phyloP scores from a whole-genome alignment of 1,284 basidiomycete species.

The Vanrija pseudolonga region DNA sequence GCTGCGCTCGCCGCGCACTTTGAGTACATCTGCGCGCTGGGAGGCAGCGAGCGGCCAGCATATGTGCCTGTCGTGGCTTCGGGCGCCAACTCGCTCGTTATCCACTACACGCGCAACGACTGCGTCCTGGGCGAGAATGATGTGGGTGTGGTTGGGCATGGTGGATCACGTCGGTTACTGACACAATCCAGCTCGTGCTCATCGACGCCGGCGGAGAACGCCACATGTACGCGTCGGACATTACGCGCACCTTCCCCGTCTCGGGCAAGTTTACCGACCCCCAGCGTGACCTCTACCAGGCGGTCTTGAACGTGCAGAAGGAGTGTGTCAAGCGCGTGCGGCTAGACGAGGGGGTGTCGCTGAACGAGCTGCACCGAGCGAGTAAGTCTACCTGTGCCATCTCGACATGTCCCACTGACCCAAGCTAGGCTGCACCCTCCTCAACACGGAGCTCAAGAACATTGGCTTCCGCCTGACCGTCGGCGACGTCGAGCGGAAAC shows the following conservation, averaged over 20 bases:
- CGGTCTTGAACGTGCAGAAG: slow-evolving; percentile 55
- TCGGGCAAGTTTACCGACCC: slow-evolving; percentile 72
- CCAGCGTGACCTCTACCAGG: slow-evolving; percentile 82
- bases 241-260: slow-evolving; percentile 89
- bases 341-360: slow-evolving; percentile 56
- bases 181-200: slow-evolving; percentile 57
- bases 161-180: background rate
- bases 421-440: slow-evolving; percentile 58
- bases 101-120: slow-evolving; percentile 90
- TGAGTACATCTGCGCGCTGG: slow-evolving; percentile 73
- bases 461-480: slow-evolving; percentile 70
- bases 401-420: background rate
- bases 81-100: slow-evolving; percentile 78
- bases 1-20: slow-evolving; percentile 76
- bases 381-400: slow-evolving; percentile 45
- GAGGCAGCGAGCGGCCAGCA: slow-evolving; percentile 77
- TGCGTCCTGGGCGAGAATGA: slow-evolving; percentile 69
- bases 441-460: slow-evolving; percentile 70
- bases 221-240: slow-evolving; percentile 91
- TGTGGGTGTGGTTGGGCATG: slow-evolving; percentile 23
- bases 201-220: slow-evolving; percentile 89
- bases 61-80: slow-evolving; percentile 89
- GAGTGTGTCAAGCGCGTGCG: slow-evolving; percentile 50
- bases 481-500: slow-evolving; percentile 71
- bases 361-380: slow-evolving; percentile 75